Percentiles rank a stretch among this genome's conserved stretches.
Evolutionary conservation across 2,329 filamentous ascomycete genomes (phyloP).

Genomic region (Pseudogymnoascus sp.): DNA sequence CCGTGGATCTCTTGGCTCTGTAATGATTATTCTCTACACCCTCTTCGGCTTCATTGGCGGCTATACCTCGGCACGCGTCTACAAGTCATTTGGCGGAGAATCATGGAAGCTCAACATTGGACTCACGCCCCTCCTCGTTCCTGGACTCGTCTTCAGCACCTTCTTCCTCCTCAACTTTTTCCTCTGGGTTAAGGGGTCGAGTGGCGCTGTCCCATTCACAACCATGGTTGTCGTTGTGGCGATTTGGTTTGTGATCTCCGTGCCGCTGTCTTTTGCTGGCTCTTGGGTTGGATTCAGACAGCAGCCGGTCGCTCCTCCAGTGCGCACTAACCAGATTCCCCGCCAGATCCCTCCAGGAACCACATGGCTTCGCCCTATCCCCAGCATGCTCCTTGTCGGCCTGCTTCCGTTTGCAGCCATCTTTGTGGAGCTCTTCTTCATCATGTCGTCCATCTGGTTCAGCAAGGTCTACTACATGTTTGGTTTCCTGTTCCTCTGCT

Average conservation of each 20-base stretch:
- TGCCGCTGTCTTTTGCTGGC: conserved; percentile 80
- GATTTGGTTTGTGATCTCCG: conserved; percentile 96
- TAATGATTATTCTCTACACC: conserved; percentile 89
- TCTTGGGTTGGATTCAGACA: conserved; percentile 90
- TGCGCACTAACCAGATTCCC: conserved; percentile 95
- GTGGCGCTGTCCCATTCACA: conserved; percentile 88
- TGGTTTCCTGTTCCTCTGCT: conserved; percentile 95
- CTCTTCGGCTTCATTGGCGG: conserved; percentile 87
- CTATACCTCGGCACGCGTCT: conserved; percentile 80
- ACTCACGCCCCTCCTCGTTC: conserved; percentile 77
- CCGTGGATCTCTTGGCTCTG: conserved; percentile 84
- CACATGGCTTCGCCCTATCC: conserved; percentile 76
- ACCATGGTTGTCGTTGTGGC: conserved; percentile 90
- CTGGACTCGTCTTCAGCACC: conserved; percentile 71
- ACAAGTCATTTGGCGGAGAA: conserved; percentile 89
- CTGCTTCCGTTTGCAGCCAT: conserved; percentile 93
- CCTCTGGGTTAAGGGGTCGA: conserved; percentile 87
- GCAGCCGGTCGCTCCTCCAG: conserved; percentile 62
- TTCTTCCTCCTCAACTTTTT: conserved; percentile 97
- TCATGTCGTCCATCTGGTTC: conserved; percentile 99
- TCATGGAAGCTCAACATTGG: conserved; percentile 91
- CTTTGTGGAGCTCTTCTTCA: conserved; percentile 97
- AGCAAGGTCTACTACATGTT: conserved; percentile 99
- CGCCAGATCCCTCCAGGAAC: conserved; percentile 83
- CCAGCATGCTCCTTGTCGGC: conserved; percentile 85